A percentile compares a stretch with the other conserved stretches of the same genome.
Evolutionary conservation across 1,139 yeast genomes (phyloP).

Genomic region (Taphrina betulina): DNA sequence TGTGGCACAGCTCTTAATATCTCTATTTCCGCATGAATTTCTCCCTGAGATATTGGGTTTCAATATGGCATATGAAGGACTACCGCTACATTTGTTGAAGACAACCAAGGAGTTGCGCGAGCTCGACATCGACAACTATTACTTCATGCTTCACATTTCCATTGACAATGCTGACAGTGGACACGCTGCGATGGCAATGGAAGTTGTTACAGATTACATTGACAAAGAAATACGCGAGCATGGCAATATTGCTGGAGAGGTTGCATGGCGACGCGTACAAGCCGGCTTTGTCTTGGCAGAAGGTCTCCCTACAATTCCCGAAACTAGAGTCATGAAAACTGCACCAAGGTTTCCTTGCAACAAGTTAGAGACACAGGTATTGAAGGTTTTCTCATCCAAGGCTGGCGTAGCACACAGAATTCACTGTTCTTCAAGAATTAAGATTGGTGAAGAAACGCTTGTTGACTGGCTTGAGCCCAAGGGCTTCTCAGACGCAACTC

Average conservation of each 20-base stretch:
- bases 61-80: conserved; percentile 1
- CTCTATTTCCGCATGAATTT: background rate
- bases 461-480: background rate
- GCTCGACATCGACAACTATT: background rate
- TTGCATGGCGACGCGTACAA: background rate
- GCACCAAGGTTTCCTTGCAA: background rate
- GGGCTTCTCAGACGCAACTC: background rate
- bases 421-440: background rate
- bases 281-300: background rate
- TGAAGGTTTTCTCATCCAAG: background rate
- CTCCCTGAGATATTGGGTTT: background rate
- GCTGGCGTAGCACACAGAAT: background rate
- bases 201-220: background rate
- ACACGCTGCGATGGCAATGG: conserved; percentile 1
- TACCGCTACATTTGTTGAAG: background rate
- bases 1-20: background rate
- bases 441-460: background rate
- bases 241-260: background rate
- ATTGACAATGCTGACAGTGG: conserved; percentile 2
- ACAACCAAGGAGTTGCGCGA: conserved; percentile 1
- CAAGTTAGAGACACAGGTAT: background rate
- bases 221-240: background rate
- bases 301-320: conserved; percentile 1
- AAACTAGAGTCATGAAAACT: background rate
- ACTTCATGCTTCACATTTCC: background rate